Base-by-base conservation (phyloP, 345 rosid species). In the Syzygium aqueum region DNA sequence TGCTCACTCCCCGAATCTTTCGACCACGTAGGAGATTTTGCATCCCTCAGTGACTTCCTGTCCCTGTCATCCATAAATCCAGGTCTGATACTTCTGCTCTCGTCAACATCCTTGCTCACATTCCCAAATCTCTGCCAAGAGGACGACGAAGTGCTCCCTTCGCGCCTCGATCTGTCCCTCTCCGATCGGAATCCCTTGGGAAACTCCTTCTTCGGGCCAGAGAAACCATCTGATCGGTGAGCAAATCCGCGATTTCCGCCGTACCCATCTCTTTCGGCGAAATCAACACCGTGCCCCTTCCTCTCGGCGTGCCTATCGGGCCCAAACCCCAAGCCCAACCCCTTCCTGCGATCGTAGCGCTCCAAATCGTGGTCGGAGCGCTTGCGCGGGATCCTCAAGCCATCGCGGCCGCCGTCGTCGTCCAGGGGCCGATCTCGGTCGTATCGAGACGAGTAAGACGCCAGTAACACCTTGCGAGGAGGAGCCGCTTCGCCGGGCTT, bases 1-100 rank as follows among this genome's bases (percentile, higher is more conserved):
- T 89, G 94, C 77, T 94, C 98, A 85, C 98, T 95, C 87, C 93
- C 97, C 0, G 99, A 97, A 89, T 97, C 99, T 89, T 94, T 95
- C 10, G 99, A 97, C 95, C 95, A 92, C 3, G 97, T 89, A 0
- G 98, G 97, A 16, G 98, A 94, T 84, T 89, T 94, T 88, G 90
- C 90, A 89, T 51, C 90, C 87, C 87, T 84, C 88, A 86, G 77
- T 54, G 91, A 86, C 90, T 86, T 87, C 86, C 86, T 91, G 84
- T 88, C 88, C 90, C 88, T 92, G 3, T 85, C 89, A 30, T 87
- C 87, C 87, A 33, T 86, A 40, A 54, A 89, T n/a, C 89, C 87
- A 80, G 89, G 89, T 78, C 87, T 53, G 65, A 13, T 85, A 50
- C 89, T 90, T 83, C 88, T 88, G 50, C 87, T 67, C 50, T 88